These are phyloP conservation scores for Aquilaria agallochum DNA, from an alignment of 441 rosid species.

Conservation along the genomic window DNA sequence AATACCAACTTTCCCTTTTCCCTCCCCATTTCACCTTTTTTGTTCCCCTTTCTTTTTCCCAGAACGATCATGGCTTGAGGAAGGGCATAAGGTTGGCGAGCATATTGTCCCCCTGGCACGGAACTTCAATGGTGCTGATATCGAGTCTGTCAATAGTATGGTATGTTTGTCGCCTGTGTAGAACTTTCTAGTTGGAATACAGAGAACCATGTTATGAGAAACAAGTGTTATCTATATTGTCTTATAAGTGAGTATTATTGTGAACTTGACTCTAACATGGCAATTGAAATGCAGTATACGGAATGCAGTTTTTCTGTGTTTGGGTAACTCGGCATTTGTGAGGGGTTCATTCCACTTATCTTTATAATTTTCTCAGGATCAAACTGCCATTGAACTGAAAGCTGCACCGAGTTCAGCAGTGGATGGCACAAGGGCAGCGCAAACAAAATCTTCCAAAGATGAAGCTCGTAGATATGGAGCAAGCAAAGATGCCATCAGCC, in stretches of 20 bases:
- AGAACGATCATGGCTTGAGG: constrained; percentile 93
- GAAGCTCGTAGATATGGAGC: constrained; percentile 47
- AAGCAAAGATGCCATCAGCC: constrained; percentile 76
- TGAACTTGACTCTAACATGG: too few species aligned
- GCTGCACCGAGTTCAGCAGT: constrained; percentile 31
- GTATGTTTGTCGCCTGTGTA: constrained; percentile 31
- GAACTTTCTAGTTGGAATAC: too few species aligned
- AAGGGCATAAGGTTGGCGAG: constrained; percentile 86
- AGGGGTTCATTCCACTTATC: not conserved
- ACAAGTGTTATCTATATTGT: too few species aligned
- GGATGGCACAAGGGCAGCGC: constrained; percentile 36
- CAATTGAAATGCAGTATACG: not conserved
- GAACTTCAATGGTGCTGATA: constrained; percentile 71
- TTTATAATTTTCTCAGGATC: constrained; percentile 41
- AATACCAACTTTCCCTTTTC: not conserved
- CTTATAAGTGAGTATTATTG: too few species aligned
- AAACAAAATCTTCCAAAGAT: constrained; percentile 40
- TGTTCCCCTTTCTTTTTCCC: constrained; percentile 6
- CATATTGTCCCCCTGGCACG: constrained; percentile 89
- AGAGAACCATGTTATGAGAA: too few species aligned
- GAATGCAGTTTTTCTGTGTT: not conserved
- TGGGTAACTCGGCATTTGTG: not conserved
- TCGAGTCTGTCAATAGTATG: constrained; percentile 47
- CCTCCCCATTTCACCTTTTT: not conserved
- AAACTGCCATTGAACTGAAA: constrained; percentile 64